Evolutionary conservation across 202 grass and related monocot species (phyloP), one percentile per base, ranked within the genome.

Genomic region (Carex arenaria): DNA sequence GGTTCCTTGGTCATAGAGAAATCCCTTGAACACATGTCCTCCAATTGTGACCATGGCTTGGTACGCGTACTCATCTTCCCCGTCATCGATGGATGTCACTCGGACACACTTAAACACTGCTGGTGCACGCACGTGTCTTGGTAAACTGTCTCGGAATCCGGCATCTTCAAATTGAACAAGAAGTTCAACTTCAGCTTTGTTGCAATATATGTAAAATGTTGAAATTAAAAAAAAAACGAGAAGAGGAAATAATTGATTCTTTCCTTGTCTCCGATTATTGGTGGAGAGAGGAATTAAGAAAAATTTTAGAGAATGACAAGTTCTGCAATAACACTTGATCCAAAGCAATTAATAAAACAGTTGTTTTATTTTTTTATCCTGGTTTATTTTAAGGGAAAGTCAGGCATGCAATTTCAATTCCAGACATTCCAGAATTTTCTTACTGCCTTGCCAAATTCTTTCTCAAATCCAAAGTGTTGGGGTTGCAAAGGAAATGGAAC

Each of bases 1-100:
- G 0, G 83, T 64, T 30, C 97, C 97, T 80, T 99, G 97, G 79
- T 99, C 93, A 86, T 96, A 99, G 20, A 99, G 91, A 68, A 99
- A 99, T n/a, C 97, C 97, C 82, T 99, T 99, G 91, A 99, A 99
- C 32, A 99, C 85, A 61, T 96, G 97, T 2, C 97, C 97, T 47
- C 94, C 94, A 67, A 99, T 99, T 83, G 89, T 92, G 13, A 94
- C 93, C 79, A 30, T 86, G 0, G 93, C 97, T 80, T 99, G 97
- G 88, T 99, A 99, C 3, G 97, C 97, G 64, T 92, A 99, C 85
- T 99, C 91, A 86, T 97, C 93, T 64, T 99, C 90, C 19, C 97
- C 93, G 79, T 99, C 97, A 28, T 97, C 97, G 64, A 99, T 88
- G 88, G 97, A 94, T 72, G 93, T 94, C 31, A 99, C 97, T 15